Percentiles rank a stretch among this genome's conserved stretches.
Evolutionary conservation across 2,329 filamentous ascomycete species (phyloP).

Genomic region (Fusarium pilosicola): DNA sequence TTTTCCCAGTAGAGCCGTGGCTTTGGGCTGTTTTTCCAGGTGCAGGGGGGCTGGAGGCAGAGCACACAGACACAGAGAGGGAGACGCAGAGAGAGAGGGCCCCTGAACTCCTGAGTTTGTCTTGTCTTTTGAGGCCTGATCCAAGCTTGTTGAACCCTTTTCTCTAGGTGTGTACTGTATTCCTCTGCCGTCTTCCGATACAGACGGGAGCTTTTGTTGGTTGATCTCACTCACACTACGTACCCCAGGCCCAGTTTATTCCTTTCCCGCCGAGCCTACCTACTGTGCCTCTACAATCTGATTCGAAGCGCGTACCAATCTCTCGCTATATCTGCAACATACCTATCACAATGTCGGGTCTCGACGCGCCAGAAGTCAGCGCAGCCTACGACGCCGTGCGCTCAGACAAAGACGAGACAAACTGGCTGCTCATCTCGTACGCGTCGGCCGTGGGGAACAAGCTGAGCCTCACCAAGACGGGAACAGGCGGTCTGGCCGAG

Average conservation of each 20-base stretch:
- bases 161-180: background rate
- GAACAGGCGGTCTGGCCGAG: slow-evolving; percentile 69
- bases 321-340: too few species aligned
- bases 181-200: background rate
- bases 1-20: slow-evolving; percentile 24
- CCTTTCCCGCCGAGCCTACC: background rate
- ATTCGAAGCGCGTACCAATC: too few species aligned
- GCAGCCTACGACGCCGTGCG: slow-evolving; percentile 74
- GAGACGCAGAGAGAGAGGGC: background rate
- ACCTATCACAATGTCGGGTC: slow-evolving; percentile 61
- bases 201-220: slow-evolving; percentile 12
- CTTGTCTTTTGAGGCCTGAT: slow-evolving; percentile 14
- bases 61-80: background rate
- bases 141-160: slow-evolving; percentile 24
- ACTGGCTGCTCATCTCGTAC: slow-evolving; percentile 75
- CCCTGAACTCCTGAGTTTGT: slow-evolving; percentile 23
- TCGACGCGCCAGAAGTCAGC: slow-evolving; percentile 67
- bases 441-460: slow-evolving; percentile 64
- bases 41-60: background rate
- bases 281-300: background rate
- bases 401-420: slow-evolving; percentile 71
- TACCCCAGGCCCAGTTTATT: slow-evolving; percentile 34
- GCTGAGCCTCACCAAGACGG: slow-evolving; percentile 66
- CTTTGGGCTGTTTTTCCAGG: background rate
- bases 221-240: background rate